phyloP scores from a whole-genome alignment of 805 yeast species.

The Kazachstania bromeliacearum region DNA sequence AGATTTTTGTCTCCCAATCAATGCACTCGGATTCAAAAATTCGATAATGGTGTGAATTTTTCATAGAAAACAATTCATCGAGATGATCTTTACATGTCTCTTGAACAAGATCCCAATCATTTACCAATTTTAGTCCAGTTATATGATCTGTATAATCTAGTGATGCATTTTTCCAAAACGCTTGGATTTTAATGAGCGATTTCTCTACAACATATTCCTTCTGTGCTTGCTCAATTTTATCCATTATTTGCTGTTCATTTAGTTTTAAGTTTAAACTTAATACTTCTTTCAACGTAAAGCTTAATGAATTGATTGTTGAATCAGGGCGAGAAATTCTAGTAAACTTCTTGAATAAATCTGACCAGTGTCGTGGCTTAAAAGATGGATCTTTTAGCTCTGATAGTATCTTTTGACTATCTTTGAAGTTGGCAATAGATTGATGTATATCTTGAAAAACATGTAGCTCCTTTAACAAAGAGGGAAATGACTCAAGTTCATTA shows the following conservation, averaged over 20 bases:
- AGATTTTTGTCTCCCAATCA: conserved; percentile 49
- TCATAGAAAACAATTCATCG: conserved; percentile 58
- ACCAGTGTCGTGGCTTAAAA: conserved; percentile 63
- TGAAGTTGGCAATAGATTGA: not conserved
- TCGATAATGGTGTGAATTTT: conserved; percentile 50
- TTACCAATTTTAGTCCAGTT: conserved; percentile 45
- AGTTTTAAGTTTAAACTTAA: conserved; percentile 44
- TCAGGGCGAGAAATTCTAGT: conserved; percentile 9
- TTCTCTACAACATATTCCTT: conserved; percentile 62
- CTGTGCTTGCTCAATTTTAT: conserved; percentile 52
- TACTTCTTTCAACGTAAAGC: conserved; percentile 46
- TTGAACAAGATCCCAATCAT: conserved; percentile 57
- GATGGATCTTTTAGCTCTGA: conserved; percentile 41
- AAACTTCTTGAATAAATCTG: conserved; percentile 32
- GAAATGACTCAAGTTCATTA: not conserved
- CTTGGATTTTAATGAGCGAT: conserved; percentile 40
- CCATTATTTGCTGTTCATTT: conserved; percentile 39
- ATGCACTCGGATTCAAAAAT: conserved; percentile 50
- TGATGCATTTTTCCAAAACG: conserved; percentile 44
- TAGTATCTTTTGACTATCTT: not conserved
- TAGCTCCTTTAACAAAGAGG: not conserved
- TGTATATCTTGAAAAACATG: not conserved
- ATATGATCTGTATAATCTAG: conserved; percentile 49
- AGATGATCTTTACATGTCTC: conserved; percentile 52
- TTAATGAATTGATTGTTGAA: not conserved